Percentiles rank a stretch among this genome's conserved stretches.
Conservation (phyloP, 2,329 filamentous ascomycete genomes). For the Fusarium nodosum region DNA sequence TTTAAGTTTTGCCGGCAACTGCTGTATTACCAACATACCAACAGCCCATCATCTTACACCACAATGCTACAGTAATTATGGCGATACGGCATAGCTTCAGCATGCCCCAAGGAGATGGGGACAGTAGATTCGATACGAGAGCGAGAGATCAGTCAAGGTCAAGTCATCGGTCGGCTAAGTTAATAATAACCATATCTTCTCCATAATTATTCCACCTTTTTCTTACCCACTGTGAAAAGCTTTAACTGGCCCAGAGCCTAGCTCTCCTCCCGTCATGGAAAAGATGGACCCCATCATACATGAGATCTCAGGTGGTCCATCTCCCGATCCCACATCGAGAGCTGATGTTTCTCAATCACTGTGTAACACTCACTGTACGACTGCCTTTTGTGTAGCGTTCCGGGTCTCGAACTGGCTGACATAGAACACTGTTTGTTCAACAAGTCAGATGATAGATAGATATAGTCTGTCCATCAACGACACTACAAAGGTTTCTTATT, state of each 20-base stretch:
- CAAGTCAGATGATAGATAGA: background rate
- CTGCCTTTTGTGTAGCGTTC: background rate
- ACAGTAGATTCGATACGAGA: constrained; percentile 18
- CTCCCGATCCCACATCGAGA: constrained; percentile 32
- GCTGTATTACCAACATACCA: background rate
- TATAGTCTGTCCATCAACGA: background rate
- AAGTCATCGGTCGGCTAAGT: constrained; percentile 19
- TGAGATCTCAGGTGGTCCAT: constrained; percentile 38
- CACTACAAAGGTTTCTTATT: constrained; percentile 19
- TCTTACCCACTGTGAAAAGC: constrained; percentile 31
- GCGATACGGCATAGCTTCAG: constrained; percentile 3
- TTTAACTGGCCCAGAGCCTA: constrained; percentile 13
- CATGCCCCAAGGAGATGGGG: constrained; percentile 25
- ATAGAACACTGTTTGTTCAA: background rate
- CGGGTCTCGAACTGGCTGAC: background rate
- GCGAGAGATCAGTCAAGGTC: constrained; percentile 25
- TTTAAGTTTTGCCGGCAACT: constrained; percentile 1
- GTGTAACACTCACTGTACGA: constrained; percentile 30
- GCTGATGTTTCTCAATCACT: constrained; percentile 18
- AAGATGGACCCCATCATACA: constrained; percentile 36
- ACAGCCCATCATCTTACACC: constrained; percentile 22
- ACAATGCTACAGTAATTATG: background rate
- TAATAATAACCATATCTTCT: constrained; percentile 26
- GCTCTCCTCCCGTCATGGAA: constrained; percentile 37
- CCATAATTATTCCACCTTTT: constrained; percentile 36